These are phyloP conservation scores for Copromyces sp. DNA, from an alignment of 495 filamentous ascomycete species.

Conservation along the genomic window DNA sequence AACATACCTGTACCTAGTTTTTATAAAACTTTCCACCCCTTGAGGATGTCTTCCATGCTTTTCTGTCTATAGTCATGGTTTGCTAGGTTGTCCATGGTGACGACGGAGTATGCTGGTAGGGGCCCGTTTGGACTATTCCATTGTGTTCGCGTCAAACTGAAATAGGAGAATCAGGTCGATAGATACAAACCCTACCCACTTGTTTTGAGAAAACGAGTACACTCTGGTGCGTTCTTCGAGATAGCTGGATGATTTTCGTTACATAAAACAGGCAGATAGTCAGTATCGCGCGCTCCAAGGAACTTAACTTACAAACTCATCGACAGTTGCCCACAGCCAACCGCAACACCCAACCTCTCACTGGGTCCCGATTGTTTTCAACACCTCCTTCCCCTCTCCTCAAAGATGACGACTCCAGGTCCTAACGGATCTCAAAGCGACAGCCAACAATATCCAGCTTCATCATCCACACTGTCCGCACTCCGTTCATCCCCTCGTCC, in stretches of 20 bases:
- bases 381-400: background rate
- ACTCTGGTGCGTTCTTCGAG: background rate
- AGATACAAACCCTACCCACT: background rate
- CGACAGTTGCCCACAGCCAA: background rate
- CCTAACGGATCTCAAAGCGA: background rate
- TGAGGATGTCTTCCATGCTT: background rate
- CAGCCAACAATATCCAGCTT: background rate
- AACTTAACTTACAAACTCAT: background rate
- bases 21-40: background rate
- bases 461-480: background rate
- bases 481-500: conserved; percentile 10
- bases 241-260: background rate
- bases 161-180: background rate
- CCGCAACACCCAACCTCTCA: background rate
- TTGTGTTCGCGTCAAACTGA: background rate
- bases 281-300: background rate
- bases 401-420: background rate
- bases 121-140: background rate
- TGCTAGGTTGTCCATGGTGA: background rate
- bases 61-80: background rate
- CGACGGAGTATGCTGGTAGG: background rate
- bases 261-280: background rate
- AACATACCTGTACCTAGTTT: background rate
- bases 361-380: background rate
- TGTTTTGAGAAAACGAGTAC: background rate